Evolutionary conservation across 164 flowering plant species (phyloP).

Genomic region (Litsea cubeba): DNA sequence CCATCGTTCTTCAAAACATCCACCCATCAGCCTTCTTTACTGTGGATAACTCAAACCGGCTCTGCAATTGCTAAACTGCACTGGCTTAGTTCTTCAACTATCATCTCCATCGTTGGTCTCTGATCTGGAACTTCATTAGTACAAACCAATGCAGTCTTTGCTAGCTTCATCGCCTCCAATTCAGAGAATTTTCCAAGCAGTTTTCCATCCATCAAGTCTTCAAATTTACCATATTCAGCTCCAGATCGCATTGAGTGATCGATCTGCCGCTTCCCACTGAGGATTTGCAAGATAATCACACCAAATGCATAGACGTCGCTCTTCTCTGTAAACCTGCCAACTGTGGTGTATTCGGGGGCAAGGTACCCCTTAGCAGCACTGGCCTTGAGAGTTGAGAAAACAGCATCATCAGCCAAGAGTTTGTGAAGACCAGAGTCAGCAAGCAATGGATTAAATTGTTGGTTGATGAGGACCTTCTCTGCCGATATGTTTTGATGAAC

Average conservation of each 20-base stretch:
- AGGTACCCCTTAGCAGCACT: constrained; percentile 97
- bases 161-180: constrained; percentile 60
- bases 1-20: no score
- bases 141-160: constrained; percentile 54
- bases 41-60: not conserved
- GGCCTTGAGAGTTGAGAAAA: constrained; percentile 81
- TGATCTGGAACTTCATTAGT: constrained; percentile 62
- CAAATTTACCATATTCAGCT: constrained; percentile 46
- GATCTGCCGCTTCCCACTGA: constrained; percentile 60
- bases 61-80: not conserved
- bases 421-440: constrained; percentile 77
- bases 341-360: constrained; percentile 87
- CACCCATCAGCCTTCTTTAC: no score
- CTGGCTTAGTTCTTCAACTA: constrained; percentile 51
- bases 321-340: constrained; percentile 84
- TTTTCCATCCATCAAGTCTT: constrained; percentile 61
- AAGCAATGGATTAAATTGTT: constrained; percentile 55
- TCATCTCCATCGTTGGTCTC: constrained; percentile 58
- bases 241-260: constrained; percentile 32
- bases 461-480: constrained; percentile 80
- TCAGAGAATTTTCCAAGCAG: constrained; percentile 58
- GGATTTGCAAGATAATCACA: constrained; percentile 64
- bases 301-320: constrained; percentile 97
- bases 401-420: constrained; percentile 77
- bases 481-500: constrained; percentile 89